Conservation (phyloP, 2,329 filamentous ascomycete genomes). For the Cadophora gregata region DNA sequence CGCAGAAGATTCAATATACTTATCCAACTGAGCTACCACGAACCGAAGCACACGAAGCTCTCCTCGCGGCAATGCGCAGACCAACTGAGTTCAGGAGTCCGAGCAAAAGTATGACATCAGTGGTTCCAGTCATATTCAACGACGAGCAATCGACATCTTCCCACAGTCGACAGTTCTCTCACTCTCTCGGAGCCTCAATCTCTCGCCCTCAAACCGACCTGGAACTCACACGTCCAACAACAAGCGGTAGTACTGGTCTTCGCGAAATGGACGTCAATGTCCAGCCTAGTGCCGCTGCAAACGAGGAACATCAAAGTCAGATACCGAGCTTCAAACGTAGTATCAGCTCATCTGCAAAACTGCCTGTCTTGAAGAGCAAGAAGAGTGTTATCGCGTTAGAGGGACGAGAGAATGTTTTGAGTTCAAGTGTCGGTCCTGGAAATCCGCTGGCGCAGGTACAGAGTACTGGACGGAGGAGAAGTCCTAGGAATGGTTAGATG, state of each 20-base stretch:
- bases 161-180: slow-evolving; percentile 30
- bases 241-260: slow-evolving; percentile 48
- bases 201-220: slow-evolving; percentile 13
- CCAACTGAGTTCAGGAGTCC: slow-evolving; percentile 42
- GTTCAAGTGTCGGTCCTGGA: slow-evolving; percentile 18
- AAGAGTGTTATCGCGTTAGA: slow-evolving; percentile 49
- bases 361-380: slow-evolving; percentile 49
- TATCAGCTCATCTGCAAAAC: slow-evolving; percentile 46
- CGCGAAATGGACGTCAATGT: slow-evolving; percentile 56
- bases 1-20: slow-evolving; percentile 79
- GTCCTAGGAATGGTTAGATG: slow-evolving; percentile 25
- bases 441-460: slow-evolving; percentile 26
- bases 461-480: slow-evolving; percentile 41
- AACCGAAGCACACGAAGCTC: slow-evolving; percentile 67
- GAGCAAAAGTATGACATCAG: slow-evolving; percentile 45
- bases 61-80: slow-evolving; percentile 56
- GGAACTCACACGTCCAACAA: slow-evolving; percentile 39
- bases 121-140: slow-evolving; percentile 44
- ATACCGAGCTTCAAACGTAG: slow-evolving; percentile 40
- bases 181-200: slow-evolving; percentile 30
- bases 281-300: slow-evolving; percentile 40
- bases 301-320: slow-evolving; percentile 8
- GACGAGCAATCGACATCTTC: slow-evolving; percentile 29
- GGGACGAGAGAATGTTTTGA: slow-evolving; percentile 51
- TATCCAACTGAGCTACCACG: slow-evolving; percentile 80